Evolutionary conservation across 192 early-diverging fungal genomes (phyloP).

Genomic region (Cetraspora pellucida): DNA sequence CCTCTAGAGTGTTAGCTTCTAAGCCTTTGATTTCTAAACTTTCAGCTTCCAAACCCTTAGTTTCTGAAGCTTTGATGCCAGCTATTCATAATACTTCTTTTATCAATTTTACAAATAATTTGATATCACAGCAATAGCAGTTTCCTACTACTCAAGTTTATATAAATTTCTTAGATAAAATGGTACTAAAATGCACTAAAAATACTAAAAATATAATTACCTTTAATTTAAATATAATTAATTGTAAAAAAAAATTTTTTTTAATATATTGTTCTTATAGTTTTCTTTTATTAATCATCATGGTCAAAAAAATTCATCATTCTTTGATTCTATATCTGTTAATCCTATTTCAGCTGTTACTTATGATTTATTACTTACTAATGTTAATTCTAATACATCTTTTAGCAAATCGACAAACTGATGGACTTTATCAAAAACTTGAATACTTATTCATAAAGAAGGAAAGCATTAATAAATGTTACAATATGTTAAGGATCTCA

Average conservation of each 20-base stretch:
- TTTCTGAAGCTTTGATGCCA: neutral
- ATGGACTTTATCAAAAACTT: neutral
- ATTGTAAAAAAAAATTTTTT: neutral
- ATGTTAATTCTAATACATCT: neutral
- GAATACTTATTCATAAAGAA: neutral
- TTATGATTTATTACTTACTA: neutral
- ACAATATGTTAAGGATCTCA: neutral
- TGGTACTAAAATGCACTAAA: too few relatives aligned
- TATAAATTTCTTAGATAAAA: too few relatives aligned
- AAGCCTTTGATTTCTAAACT: too few relatives aligned
- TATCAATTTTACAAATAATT: constrained; percentile 2
- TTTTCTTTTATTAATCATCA: neutral
- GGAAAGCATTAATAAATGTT: neutral
- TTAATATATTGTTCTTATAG: neutral
- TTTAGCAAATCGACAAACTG: neutral
- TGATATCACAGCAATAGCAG: neutral
- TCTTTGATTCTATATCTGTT: neutral
- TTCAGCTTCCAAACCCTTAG: neutral
- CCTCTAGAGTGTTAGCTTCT: too few relatives aligned
- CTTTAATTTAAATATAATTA: neutral
- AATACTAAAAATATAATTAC: too few relatives aligned
- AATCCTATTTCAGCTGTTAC: neutral
- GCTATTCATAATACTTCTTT: neutral
- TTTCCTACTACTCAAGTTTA: neutral
- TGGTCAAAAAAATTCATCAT: neutral